Base-by-base conservation (phyloP, 1,284 basidiomycete genomes). In the Earliella scabrosa region DNA sequence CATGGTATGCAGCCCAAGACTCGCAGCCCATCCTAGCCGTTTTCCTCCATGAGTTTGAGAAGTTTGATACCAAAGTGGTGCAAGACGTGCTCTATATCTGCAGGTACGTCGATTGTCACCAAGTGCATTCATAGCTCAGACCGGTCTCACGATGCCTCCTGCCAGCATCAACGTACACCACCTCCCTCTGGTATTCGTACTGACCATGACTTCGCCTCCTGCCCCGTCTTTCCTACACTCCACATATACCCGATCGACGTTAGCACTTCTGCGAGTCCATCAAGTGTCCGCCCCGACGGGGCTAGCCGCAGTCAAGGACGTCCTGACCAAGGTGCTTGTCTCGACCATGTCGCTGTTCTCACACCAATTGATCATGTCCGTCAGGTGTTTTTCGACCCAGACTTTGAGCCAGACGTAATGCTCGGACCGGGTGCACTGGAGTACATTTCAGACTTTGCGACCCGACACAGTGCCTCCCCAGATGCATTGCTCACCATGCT, bases 41-140 rank as follows among this genome's bases (percentile, higher is more conserved):
- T 6, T 65, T 89, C 11, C 65, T 91, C 18, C 85, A 88, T 54
- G 83, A 87, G 48, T 88, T 92, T 60, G 88, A 92, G 64, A 82
- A 85, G 65, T 82, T 87, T 45, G 86, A 88, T 49, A 70, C 80
- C 0, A 47, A 63, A 1, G 75, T 90, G 4, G 69, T 90, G 45
- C 82, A 86, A 63, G 87, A 90, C 63, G 63, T 89, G 9, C 81
- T 90, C 43, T 80, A 86, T 54, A 85, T 90, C 23, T 87, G 81
- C 75, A 88, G 86, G 88, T 38, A n/a, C n/a, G n/a, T n/a, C n/a
- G n/a, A n/a, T n/a, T n/a, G n/a, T n/a, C n/a, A n/a, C n/a, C n/a
- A n/a, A n/a, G 24, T 10, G 34, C 32, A 11, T 27, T 27, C 86
- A 61, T 27, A 63, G 54, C 11, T 13, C 29, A 3, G 5, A 7